phyloP scores from a whole-genome alignment of 2,329 filamentous ascomycete genomes.

The Diaporthe citriasiana region DNA sequence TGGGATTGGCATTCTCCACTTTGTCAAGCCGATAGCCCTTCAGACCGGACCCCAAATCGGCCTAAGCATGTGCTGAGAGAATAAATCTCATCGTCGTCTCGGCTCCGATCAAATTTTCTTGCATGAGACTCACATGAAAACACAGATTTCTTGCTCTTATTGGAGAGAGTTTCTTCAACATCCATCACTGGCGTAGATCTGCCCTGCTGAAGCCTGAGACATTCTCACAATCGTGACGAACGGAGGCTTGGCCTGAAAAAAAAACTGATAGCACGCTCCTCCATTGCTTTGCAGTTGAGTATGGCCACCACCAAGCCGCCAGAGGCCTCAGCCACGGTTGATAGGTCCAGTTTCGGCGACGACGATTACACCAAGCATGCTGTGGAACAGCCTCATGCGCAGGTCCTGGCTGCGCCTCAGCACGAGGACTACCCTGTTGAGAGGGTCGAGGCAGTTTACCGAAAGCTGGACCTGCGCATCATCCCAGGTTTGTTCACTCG shows the following conservation, averaged over 20 bases:
- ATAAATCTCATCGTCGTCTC: constrained; percentile 21
- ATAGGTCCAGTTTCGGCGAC: constrained; percentile 51
- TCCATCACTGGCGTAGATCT: too few relatives aligned
- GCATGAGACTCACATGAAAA: neutral
- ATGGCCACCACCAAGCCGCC: constrained; percentile 56
- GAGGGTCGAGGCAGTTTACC: constrained; percentile 69
- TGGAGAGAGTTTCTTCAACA: neutral
- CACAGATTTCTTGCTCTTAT: neutral
- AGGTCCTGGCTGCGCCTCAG: constrained; percentile 32
- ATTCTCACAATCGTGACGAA: neutral
- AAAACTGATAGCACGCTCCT: constrained; percentile 64
- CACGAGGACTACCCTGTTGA: constrained; percentile 63
- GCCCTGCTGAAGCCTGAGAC: neutral
- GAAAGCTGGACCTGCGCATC: constrained; percentile 71
- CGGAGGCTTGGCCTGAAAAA: constrained; percentile 53
- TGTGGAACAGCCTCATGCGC: constrained; percentile 25
- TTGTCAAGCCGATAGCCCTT: constrained; percentile 7
- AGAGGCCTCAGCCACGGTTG: constrained; percentile 48
- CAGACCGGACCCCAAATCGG: constrained; percentile 15
- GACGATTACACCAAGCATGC: constrained; percentile 40
- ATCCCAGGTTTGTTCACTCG: constrained; percentile 63
- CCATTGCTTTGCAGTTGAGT: constrained; percentile 66
- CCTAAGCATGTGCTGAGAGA: constrained; percentile 1
- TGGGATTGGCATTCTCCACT: constrained; percentile 25
- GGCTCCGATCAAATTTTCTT: neutral